Conservation (phyloP, 129 eudicot species). For the Artemisia annua region DNA sequence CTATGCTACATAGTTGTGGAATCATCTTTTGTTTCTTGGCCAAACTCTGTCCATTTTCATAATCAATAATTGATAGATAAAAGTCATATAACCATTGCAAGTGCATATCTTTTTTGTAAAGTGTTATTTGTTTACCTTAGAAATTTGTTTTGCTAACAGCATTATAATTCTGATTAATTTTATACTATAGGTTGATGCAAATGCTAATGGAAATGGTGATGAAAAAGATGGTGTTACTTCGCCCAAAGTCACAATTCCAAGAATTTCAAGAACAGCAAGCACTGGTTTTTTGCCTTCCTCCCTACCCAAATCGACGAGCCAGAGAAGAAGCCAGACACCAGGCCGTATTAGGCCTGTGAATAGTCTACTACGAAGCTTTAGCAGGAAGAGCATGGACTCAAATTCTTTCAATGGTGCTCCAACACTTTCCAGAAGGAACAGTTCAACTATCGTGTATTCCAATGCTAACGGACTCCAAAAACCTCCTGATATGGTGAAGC, state of each 20-base stretch:
- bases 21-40: no score
- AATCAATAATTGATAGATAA: no score
- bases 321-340: conserved; percentile 24
- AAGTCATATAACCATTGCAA: no score
- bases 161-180: not conserved
- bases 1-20: not conserved
- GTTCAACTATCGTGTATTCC: conserved; percentile 55
- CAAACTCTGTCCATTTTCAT: not conserved
- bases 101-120: no score
- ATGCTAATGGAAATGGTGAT: not conserved
- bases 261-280: conserved; percentile 31
- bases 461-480: conserved; percentile 60
- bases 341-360: conserved; percentile 6
- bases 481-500: conserved; percentile 50
- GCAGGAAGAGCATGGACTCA: conserved; percentile 38
- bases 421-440: conserved; percentile 34
- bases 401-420: conserved; percentile 8
- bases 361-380: conserved; percentile 36
- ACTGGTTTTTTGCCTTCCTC: conserved; percentile 15
- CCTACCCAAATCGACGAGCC: conserved; percentile 40
- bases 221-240: conserved; percentile 8
- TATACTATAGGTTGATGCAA: conserved; percentile 4
- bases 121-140: no score
- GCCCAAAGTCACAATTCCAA: conserved; percentile 33
- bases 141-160: not conserved